Evolutionary conservation across 129 eudicot genomes (phyloP), one percentile per base, ranked within the genome.

Genomic region (Kitagawia praeruptora): DNA sequence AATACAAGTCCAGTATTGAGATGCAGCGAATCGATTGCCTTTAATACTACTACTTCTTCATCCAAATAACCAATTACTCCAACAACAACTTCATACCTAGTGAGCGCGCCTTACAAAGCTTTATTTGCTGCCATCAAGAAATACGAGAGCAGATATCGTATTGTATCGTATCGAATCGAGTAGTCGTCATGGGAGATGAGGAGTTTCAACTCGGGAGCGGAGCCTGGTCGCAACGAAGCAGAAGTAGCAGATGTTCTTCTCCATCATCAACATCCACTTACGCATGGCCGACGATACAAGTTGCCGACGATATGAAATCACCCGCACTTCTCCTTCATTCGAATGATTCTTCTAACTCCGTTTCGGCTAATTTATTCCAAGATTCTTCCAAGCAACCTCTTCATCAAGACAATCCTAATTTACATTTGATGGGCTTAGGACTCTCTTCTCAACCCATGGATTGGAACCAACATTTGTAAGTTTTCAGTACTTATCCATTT

Each of bases 381-480:
- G 88, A 84, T 44, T 28, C 86, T 56, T 48, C 74, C 27, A 41
- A 83, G 58, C 66, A 76, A 9, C 75, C 45, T 9, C 75, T 40
- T 70, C 75, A 70, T 70, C 75, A 70, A 34, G 75, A 21, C 69
- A 84, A 81, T 56, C 82, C 91, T 7, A 84, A 85, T 78, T 82
- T 92, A 79, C 95, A 86, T 53, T 78, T 91, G 86, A 87, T 91
- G 93, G 92, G 94, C 6, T 86, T 93, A 74, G 91, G 96, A 25
- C 93, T 90, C 70, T 85, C 98, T 37, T 84, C 96, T 80, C 93
- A 85, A 75, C 78, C 83, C 82, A 78, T 87, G 87, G 96, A 93
- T 70, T 93, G 98, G 98, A 93, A 89, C 75, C 98, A 89, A 86
- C 64, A 89, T 76, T 71, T 89, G 98, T 93, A 85, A 86, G 92